Evolutionary conservation across 768 basidiomycete genomes (phyloP).

Genomic region (Gloeopeniophorella convolvens): DNA sequence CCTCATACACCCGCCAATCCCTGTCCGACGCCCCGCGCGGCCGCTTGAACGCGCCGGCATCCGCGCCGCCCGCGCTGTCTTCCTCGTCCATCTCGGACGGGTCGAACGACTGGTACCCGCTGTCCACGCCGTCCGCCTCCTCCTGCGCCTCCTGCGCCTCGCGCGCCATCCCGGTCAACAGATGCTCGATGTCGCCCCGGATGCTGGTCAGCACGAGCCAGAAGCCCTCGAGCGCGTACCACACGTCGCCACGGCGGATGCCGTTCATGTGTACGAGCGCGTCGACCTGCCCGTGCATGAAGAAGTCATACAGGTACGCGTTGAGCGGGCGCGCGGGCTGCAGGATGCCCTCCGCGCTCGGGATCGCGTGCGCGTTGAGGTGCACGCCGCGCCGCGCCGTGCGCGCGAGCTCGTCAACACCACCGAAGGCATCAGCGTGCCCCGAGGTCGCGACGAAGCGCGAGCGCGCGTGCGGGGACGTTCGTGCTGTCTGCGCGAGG

Average conservation of each 20-base stretch:
- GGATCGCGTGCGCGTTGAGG: conserved; percentile 54
- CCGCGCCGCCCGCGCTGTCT: conserved; percentile 24
- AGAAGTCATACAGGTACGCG: conserved; percentile 59
- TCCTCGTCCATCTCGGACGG: conserved; percentile 26
- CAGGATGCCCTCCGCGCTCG: conserved; percentile 40
- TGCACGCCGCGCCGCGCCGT: conserved; percentile 49
- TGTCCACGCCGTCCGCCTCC: conserved; percentile 26
- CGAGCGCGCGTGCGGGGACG: too few relatives aligned
- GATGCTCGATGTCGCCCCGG: conserved; percentile 42
- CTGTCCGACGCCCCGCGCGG: conserved; percentile 36
- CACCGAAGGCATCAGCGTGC: conserved; percentile 47
- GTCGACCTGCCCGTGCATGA: conserved; percentile 51
- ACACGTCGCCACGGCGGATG: conserved; percentile 56
- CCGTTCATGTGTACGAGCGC: conserved; percentile 47
- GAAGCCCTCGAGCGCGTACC: conserved; percentile 60
- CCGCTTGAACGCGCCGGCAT: conserved; percentile 22
- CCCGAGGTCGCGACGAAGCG: conserved; percentile 65
- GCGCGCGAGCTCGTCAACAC: conserved; percentile 43
- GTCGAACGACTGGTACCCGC: conserved; percentile 30
- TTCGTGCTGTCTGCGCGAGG: conserved; percentile 36
- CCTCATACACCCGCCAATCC: conserved; percentile 53
- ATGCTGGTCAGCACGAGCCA: conserved; percentile 43
- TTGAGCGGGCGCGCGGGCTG: conserved; percentile 20
- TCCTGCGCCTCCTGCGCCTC: conserved; percentile 15
- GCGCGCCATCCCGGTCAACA: conserved; percentile 30